A percentile compares a stretch with the other conserved stretches of the same genome.
Evolutionary conservation across 2,329 filamentous ascomycete genomes (phyloP).

Genomic region (Pseudogymnoascus sp.): DNA sequence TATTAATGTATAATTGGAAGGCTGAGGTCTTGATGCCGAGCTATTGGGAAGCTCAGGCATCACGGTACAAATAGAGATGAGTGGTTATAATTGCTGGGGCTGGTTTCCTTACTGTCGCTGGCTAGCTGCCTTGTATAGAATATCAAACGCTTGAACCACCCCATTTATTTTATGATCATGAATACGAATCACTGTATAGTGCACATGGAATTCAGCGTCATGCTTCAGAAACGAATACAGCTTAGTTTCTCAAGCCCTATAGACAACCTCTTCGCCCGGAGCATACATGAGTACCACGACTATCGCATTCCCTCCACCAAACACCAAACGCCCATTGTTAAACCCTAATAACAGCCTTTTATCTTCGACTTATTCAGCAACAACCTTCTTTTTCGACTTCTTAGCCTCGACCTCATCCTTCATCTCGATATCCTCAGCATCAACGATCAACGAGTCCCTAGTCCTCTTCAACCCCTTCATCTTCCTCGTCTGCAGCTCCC

Average conservation of each 20-base stretch:
- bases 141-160: neutral
- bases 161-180: neutral
- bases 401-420: constrained; percentile 25
- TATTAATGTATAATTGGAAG: neutral
- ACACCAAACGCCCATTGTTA: constrained; percentile 12
- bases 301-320: constrained; percentile 10
- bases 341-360: neutral
- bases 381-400: constrained; percentile 21
- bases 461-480: constrained; percentile 97
- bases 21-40: neutral
- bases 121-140: neutral
- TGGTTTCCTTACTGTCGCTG: neutral
- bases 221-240: constrained; percentile 8
- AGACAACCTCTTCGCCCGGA: constrained; percentile 7
- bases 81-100: neutral
- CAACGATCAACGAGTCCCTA: constrained; percentile 53
- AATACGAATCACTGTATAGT: neutral
- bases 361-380: neutral
- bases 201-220: neutral
- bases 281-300: constrained; percentile 8
- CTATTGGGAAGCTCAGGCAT: neutral
- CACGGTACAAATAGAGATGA: neutral
- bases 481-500: constrained; percentile 86
- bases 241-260: constrained; percentile 9
- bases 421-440: constrained; percentile 39